These are phyloP conservation scores for Mrakia frigida DNA, from an alignment of 768 basidiomycete genomes.

Conservation along the genomic window DNA sequence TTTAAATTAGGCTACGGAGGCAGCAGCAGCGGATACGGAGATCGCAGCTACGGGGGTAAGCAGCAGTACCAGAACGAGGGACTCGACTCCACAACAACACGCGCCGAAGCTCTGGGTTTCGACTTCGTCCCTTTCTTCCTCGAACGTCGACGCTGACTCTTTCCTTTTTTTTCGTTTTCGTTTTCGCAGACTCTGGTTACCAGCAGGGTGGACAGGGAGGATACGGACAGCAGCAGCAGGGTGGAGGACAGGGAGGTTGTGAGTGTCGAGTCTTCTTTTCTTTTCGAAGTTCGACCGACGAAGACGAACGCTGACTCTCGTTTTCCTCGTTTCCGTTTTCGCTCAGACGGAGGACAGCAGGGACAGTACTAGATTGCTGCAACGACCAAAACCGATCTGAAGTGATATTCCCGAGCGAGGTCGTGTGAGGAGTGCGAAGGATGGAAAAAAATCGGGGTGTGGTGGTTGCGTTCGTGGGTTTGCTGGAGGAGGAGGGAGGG, in stretches of 20 bases:
- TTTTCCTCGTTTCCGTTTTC: background rate
- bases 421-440: background rate
- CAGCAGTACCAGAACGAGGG: no score
- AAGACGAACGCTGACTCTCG: background rate
- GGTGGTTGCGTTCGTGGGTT: background rate
- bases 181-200: background rate
- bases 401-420: background rate
- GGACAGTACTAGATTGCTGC: constrained; percentile 11
- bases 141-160: background rate
- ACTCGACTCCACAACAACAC: background rate
- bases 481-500: background rate
- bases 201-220: constrained; percentile 27
- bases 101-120: background rate
- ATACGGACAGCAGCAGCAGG: constrained; percentile 27
- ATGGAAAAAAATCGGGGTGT: background rate
- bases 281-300: background rate
- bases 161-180: background rate
- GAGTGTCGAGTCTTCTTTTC: no score
- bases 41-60: background rate
- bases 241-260: constrained; percentile 22
- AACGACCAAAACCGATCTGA: background rate
- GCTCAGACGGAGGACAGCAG: constrained; percentile 6
- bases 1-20: background rate
- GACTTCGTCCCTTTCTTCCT: background rate
- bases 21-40: no score